Evolutionary conservation across 208 protist genomes (phyloP).

Genomic region (Acanthamoeba royreba): DNA sequence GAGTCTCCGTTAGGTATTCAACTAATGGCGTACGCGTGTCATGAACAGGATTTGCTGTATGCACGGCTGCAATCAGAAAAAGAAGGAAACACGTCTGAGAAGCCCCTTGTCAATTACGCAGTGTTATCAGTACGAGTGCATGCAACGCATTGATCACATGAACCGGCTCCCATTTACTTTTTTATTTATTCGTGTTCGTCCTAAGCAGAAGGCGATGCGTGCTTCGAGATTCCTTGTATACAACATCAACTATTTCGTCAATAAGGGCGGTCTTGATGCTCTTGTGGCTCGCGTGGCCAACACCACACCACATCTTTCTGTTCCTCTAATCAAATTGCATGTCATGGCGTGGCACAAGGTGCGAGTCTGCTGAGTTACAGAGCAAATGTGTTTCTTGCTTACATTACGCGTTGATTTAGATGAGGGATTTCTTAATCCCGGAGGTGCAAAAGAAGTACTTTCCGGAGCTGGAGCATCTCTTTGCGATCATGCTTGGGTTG

Average conservation of each 20-base stretch:
- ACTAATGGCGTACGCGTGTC: neutral
- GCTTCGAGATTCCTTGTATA: neutral
- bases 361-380: neutral
- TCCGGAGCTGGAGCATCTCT: neutral
- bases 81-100: neutral
- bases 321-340: neutral
- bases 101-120: neutral
- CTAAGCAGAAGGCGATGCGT: neutral
- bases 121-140: neutral
- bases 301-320: neutral
- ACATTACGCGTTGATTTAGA: neutral
- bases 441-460: neutral
- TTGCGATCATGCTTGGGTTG: neutral
- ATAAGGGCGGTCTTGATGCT: conserved; percentile 7
- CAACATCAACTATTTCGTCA: conserved; percentile 42
- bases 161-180: neutral
- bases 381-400: neutral
- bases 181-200: neutral
- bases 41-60: neutral
- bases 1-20: neutral
- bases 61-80: neutral
- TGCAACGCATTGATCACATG: neutral
- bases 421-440: neutral
- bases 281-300: neutral
- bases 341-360: neutral